These are phyloP conservation scores for Daldinia sp. DNA, from an alignment of 2,329 filamentous ascomycete species.

Conservation along the genomic window DNA sequence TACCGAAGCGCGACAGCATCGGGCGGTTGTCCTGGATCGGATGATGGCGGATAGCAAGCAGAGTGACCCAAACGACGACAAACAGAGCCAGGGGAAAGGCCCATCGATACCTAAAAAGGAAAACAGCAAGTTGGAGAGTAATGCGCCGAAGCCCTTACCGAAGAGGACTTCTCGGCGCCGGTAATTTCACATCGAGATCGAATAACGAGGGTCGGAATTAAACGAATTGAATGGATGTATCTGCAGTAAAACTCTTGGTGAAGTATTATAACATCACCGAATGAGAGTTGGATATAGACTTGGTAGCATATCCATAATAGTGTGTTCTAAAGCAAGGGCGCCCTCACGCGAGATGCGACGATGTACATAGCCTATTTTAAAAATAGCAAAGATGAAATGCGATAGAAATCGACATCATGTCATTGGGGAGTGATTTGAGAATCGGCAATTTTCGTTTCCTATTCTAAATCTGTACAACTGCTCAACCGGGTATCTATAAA, in stretches of 20 bases:
- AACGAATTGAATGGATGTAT: background rate
- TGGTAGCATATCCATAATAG: background rate
- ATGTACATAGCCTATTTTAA: background rate
- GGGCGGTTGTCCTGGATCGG: conserved; percentile 40
- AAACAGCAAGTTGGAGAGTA: background rate
- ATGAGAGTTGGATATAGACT: background rate
- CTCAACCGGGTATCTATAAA: conserved; percentile 21
- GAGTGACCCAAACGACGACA: background rate
- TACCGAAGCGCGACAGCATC: conserved; percentile 54
- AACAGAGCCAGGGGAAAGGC: background rate
- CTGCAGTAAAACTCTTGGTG: background rate
- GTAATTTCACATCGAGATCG: conserved; percentile 7
- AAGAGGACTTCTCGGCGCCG: conserved; percentile 35
- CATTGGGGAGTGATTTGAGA: background rate
- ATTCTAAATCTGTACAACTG: background rate
- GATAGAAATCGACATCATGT: background rate
- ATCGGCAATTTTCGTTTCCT: background rate
- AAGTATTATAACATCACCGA: background rate
- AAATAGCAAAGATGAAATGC: background rate
- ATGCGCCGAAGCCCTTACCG: conserved; percentile 1
- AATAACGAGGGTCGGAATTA: background rate
- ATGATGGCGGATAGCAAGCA: conserved; percentile 33
- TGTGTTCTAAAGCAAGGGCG: background rate
- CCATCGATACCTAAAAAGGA: background rate
- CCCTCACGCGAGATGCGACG: background rate